Base-by-base conservation (phyloP, 331 rosid species). In the Saraca asoca region DNA sequence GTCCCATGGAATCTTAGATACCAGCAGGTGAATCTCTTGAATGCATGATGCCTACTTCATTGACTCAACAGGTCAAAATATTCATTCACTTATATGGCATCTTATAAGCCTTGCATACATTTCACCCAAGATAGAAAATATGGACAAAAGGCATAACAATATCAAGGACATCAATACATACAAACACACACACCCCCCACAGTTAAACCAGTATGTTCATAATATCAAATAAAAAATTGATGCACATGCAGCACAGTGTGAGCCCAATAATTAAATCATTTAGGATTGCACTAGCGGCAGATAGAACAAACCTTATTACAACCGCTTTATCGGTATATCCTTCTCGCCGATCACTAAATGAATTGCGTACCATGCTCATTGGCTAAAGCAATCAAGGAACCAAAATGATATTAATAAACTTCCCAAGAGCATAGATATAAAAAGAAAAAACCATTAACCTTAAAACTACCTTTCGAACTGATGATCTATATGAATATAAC, bases 321-420 rank as follows among this genome's bases (percentile, higher is more conserved):
- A 93, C 96, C 58, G 98, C 98, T 73, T 88, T 93, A 75, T 93
- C 95, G 0, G 97, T 90, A 70, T 93, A 88, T 70, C 98, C 98
- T 73, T 93, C 97, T 63, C 89, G 87, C 19, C 88, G 83, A 11
- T 79, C 87, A 62, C 95, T 78, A 74, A 87, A 93, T 78, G 98
- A 82, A 76, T 54, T 84, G 62, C 98, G 92, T 72, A 84, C 90
- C 71, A 65, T 56, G 71, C 91, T 93, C 95, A 67, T 90, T 43
- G 96, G 97, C 98, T 93, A 78, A 75, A 85, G 69, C 15, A 73
- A 63, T 70, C 38, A 50, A 42, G 51, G 70, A 66, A 54, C 67
- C 66, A 48, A 51, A 71, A 66, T 50, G 48, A 33, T 62, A 68
- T 66, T 37, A 73, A 73, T 74, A 67, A 71, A 49, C 33, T 52